phyloP scores from a whole-genome alignment of 345 rosid species.

The Eucalyptus urophylla region DNA sequence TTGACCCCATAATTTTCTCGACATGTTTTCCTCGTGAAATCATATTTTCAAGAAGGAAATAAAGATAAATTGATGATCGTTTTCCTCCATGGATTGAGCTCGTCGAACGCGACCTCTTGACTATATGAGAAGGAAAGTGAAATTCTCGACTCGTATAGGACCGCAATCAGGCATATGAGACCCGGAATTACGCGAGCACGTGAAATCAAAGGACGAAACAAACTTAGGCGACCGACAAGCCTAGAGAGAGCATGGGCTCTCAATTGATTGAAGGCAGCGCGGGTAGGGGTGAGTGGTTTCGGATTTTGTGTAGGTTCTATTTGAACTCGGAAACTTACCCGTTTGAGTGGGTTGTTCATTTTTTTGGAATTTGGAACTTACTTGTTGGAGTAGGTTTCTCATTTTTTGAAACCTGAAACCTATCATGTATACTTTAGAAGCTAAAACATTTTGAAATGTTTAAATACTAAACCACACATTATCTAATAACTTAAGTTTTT shows the following conservation, averaged over 20 bases:
- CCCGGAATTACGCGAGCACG: background rate
- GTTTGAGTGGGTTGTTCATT: no score
- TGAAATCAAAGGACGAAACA: background rate
- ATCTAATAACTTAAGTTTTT: no score
- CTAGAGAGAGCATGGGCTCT: background rate
- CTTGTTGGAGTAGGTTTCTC: fast-evolving
- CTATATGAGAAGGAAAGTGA: background rate
- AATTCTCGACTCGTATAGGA: background rate
- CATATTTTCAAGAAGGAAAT: background rate
- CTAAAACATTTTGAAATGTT: no score
- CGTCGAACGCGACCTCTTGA: background rate
- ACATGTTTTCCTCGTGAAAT: background rate
- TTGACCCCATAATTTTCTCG: background rate
- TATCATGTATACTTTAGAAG: no score
- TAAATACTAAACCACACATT: no score
- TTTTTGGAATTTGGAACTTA: no score
- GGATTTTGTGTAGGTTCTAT: no score
- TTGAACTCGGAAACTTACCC: fast-evolving
- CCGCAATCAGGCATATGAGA: background rate
- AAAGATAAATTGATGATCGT: background rate
- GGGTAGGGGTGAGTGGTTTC: fast-evolving
- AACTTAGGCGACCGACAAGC: background rate
- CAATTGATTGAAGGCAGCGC: fast-evolving
- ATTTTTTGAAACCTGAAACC: no score
- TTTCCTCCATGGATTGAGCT: background rate